Evolutionary conservation across 1,139 yeast species (phyloP).

Genomic region (Protomyces gravidus): DNA sequence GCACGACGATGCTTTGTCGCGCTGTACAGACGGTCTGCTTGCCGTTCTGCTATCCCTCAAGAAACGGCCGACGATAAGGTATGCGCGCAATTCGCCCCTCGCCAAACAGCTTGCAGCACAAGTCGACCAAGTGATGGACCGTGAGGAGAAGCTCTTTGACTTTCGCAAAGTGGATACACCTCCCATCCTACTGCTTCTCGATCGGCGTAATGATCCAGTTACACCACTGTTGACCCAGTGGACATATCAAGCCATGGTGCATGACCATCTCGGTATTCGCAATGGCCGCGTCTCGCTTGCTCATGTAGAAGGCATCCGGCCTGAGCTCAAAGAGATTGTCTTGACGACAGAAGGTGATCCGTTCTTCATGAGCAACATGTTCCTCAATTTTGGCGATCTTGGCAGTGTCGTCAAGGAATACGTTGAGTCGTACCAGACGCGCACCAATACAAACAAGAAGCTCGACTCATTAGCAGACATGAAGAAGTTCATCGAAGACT

Average conservation of each 20-base stretch:
- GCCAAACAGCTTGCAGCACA: slow-evolving; percentile 56
- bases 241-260: slow-evolving; percentile 98
- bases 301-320: slow-evolving; percentile 40
- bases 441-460: slow-evolving; percentile 64
- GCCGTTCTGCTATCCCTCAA: slow-evolving; percentile 71
- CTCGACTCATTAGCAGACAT: slow-evolving; percentile 78
- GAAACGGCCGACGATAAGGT: slow-evolving; percentile 71
- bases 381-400: slow-evolving; percentile 85
- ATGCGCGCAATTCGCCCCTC: slow-evolving; percentile 61
- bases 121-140: slow-evolving; percentile 39
- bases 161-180: slow-evolving; percentile 57
- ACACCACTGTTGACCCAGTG: slow-evolving; percentile 91
- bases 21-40: slow-evolving; percentile 51
- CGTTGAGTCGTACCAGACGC: slow-evolving; percentile 74
- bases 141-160: slow-evolving; percentile 58
- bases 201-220: slow-evolving; percentile 81
- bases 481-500: slow-evolving; percentile 82
- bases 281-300: slow-evolving; percentile 74
- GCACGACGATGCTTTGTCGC: slow-evolving; percentile 51
- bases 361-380: slow-evolving; percentile 76
- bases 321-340: slow-evolving; percentile 54
- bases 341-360: slow-evolving; percentile 65
- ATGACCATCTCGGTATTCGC: slow-evolving; percentile 75
- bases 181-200: slow-evolving; percentile 72
- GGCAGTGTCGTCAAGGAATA: slow-evolving; percentile 83